These are phyloP conservation scores for Fusarium sp. DNA, from an alignment of 2,329 filamentous ascomycete species.

Conservation along the genomic window DNA sequence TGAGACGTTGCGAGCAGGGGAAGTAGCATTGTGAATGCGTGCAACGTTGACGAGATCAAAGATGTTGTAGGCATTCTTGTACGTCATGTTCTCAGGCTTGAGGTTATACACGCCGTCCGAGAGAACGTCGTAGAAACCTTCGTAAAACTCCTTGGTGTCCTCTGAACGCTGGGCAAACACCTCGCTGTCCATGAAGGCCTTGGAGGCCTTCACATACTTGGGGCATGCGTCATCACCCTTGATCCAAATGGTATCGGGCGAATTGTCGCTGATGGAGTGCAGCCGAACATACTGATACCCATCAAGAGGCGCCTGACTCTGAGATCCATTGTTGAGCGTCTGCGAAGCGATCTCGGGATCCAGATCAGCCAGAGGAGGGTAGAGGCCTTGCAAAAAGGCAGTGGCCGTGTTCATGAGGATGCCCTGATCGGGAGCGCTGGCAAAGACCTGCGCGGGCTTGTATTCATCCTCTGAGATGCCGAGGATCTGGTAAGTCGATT, in stretches of 20 bases:
- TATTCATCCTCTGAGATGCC: constrained; percentile 50
- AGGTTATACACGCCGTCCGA: constrained; percentile 48
- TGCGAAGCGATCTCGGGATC: constrained; percentile 43
- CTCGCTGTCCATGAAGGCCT: constrained; percentile 45
- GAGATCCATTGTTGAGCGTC: constrained; percentile 48
- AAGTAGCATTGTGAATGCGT: constrained; percentile 48
- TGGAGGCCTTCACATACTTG: constrained; percentile 40
- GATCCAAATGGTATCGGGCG: constrained; percentile 52
- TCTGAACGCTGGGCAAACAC: constrained; percentile 41
- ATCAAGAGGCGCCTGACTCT: constrained; percentile 45
- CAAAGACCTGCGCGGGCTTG: constrained; percentile 48
- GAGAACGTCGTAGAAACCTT: constrained; percentile 46
- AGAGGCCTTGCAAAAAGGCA: constrained; percentile 51
- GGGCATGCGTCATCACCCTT: constrained; percentile 52
- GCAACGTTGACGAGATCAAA: constrained; percentile 53
- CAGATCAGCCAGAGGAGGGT: constrained; percentile 47
- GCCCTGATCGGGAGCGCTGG: constrained; percentile 48
- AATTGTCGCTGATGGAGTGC: constrained; percentile 46
- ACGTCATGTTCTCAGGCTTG: constrained; percentile 47
- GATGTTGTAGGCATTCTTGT: constrained; percentile 51
- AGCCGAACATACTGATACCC: constrained; percentile 52
- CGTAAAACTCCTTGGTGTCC: constrained; percentile 48
- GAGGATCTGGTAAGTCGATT: constrained; percentile 46
- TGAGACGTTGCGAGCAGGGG: constrained; percentile 46
- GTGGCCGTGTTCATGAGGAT: constrained; percentile 52